A percentile compares a stretch with the other conserved stretches of the same genome.
Evolutionary conservation across 208 protist species (phyloP).

Genomic region (Wallacemonas sp.): DNA sequence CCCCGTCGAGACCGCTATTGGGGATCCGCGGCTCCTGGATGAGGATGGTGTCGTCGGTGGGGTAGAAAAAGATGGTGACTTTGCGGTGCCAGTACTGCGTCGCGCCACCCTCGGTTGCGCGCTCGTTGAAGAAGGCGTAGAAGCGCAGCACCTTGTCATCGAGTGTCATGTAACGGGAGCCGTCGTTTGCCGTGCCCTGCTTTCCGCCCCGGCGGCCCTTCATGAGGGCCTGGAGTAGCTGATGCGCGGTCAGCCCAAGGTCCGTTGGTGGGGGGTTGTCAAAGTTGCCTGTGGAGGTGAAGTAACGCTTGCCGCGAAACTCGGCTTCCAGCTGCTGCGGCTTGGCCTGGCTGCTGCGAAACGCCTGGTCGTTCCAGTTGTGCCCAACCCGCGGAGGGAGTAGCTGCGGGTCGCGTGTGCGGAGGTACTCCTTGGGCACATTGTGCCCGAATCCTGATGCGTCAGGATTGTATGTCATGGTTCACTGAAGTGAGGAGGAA

Average conservation of each 20-base stretch:
- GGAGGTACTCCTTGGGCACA: constrained; percentile 80
- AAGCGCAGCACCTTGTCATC: constrained; percentile 96
- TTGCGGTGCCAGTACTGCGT: constrained; percentile 91
- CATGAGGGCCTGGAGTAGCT: constrained; percentile 69
- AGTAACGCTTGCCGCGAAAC: constrained; percentile 73
- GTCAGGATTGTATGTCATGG: constrained; percentile 18
- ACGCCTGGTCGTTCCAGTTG: constrained; percentile 91
- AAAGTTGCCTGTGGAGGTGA: constrained; percentile 51
- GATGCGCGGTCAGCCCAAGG: constrained; percentile 61
- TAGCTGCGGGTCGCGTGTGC: constrained; percentile 65
- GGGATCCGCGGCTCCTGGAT: constrained; percentile 91
- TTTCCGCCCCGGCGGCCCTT: neutral
- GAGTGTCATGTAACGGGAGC: constrained; percentile 65
- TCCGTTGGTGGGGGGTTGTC: constrained; percentile 44
- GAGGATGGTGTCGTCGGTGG: constrained; percentile 94
- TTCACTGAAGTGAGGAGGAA: neutral
- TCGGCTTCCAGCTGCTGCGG: constrained; percentile 85
- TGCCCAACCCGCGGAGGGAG: constrained; percentile 84
- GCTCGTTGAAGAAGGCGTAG: constrained; percentile 95
- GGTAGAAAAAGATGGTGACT: constrained; percentile 93
- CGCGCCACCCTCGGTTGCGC: constrained; percentile 82
- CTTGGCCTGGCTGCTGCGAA: constrained; percentile 76
- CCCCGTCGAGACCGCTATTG: constrained; percentile 96
- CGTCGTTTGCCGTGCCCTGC: constrained; percentile 9
- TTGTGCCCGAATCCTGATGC: constrained; percentile 25